Evolutionary conservation across 1,284 basidiomycete genomes (phyloP), one percentile per base, ranked within the genome.

Genomic region (Austroboletus novae-zelandiae): DNA sequence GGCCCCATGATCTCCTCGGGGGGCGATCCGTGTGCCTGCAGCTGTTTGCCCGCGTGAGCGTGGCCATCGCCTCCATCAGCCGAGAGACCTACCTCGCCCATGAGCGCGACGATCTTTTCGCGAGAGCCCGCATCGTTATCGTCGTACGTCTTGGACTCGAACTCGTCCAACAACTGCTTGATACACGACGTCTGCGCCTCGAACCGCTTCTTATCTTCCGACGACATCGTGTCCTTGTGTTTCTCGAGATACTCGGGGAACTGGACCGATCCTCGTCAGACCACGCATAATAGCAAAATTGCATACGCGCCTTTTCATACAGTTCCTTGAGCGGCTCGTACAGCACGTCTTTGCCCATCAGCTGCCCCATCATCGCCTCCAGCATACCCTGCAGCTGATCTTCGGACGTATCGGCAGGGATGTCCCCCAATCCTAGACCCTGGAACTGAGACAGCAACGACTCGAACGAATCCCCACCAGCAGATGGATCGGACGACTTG

Each of bases 321-420:
- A 99, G 73, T 65, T 98, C 96, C 59, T 89, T 89, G 61, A 98
- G 71, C 0, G 96, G 95, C 57, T 97, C 94, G 62, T 98, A 92
- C 45, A 62, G 96, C 94, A 98, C 81, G 2, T 98, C 94, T 66
- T 94, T 94, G 68, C 84, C 87, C 91, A 99, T 94, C 42, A 99
- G 77, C 65, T 94, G 87, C 15, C 82, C 80, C 94, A 99, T 98
- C 64, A 66, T 61, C 1, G n/a, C 47, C 67, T 98, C 93, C 20
- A 99, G 75, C 58, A 97, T 73, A 67, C 35, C 67, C 69, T 34
- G 60, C 57, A 51, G 48, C 50, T 70, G 63, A 3, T 65, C 69
- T 2, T 65, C 69, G 5, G 61, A 65, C 17, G 65, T 61, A 13
- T 68, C 71, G 5, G 66, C 70, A 3, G 65, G 61, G n/a, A 73